Evolutionary conservation across 805 yeast genomes (phyloP).

Genomic region (Blastobotrys mokoenaii): DNA sequence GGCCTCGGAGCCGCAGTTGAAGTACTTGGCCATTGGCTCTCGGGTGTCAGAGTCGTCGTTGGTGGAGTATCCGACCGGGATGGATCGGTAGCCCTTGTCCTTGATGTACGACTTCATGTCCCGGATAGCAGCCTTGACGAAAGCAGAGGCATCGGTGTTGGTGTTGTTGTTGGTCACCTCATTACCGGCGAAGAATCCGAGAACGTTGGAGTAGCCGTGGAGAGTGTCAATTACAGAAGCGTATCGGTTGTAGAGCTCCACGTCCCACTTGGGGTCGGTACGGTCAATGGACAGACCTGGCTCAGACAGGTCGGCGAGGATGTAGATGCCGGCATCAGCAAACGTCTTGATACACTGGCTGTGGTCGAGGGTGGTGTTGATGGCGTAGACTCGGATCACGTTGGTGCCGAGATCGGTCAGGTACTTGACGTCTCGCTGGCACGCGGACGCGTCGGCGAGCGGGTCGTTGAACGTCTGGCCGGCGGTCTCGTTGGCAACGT

Average conservation of each 20-base stretch:
- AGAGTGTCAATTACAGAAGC: conserved; percentile 74
- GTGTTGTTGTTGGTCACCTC: conserved; percentile 81
- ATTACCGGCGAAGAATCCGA: conserved; percentile 96
- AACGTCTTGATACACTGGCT: conserved; percentile 68
- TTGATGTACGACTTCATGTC: conserved; percentile 74
- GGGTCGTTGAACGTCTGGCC: conserved; percentile 73
- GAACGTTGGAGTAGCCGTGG: conserved; percentile 65
- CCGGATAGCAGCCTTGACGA: conserved; percentile 92
- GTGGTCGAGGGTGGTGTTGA: conserved; percentile 65
- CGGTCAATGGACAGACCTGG: conserved; percentile 75
- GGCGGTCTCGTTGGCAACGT: conserved; percentile 43
- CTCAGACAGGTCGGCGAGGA: conserved; percentile 82
- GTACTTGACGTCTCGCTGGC: conserved; percentile 80
- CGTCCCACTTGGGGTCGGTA: conserved; percentile 69
- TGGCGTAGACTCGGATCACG: conserved; percentile 77
- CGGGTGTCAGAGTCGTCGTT: conserved; percentile 83
- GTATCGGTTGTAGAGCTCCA: conserved; percentile 65
- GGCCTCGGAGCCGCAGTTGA: conserved; percentile 65
- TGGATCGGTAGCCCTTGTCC: conserved; percentile 54
- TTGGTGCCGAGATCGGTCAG: conserved; percentile 61
- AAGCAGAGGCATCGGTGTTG: conserved; percentile 86
- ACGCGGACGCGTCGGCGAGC: conserved; percentile 56
- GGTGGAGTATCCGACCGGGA: conserved; percentile 93
- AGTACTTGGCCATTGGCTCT: conserved; percentile 70
- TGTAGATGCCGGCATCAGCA: conserved; percentile 82